These are phyloP conservation scores for Boletales sp. DNA, from an alignment of 768 basidiomycete species.

Conservation along the genomic window DNA sequence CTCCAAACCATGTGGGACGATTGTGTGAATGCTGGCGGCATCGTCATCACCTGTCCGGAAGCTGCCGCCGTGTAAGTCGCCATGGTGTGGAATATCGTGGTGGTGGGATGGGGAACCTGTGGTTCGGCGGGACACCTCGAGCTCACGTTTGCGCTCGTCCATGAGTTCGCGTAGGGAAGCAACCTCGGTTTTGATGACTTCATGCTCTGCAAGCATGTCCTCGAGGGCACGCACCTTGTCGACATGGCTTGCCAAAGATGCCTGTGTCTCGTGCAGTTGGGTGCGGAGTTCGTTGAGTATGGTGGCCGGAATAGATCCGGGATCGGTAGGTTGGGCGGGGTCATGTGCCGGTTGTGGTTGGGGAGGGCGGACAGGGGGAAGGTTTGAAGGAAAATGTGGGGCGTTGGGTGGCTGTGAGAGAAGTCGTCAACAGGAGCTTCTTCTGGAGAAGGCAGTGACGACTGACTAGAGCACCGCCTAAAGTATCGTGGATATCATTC, in stretches of 20 bases:
- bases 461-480: constrained; percentile 79
- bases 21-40: constrained; percentile 65
- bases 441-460: background rate
- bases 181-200: constrained; percentile 77
- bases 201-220: constrained; percentile 78
- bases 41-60: constrained; percentile 64
- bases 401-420: constrained; percentile 52
- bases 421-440: constrained; percentile 2
- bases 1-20: constrained; percentile 66
- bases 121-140: constrained; percentile 27
- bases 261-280: constrained; percentile 83
- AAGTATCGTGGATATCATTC: constrained; percentile 87
- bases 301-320: constrained; percentile 22
- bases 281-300: constrained; percentile 64
- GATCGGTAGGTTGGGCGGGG: constrained; percentile 26
- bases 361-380: constrained; percentile 63
- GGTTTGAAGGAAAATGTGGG: constrained; percentile 58
- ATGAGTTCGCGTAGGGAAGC: constrained; percentile 66
- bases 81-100: constrained; percentile 16
- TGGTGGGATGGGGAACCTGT: constrained; percentile 24
- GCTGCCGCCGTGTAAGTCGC: constrained; percentile 11
- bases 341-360: constrained; percentile 20
- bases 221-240: constrained; percentile 86
- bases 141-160: constrained; percentile 59
- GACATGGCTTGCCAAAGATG: constrained; percentile 69